phyloP scores from a whole-genome alignment of 176 grass and related monocot species.

The Juncus effusus region DNA sequence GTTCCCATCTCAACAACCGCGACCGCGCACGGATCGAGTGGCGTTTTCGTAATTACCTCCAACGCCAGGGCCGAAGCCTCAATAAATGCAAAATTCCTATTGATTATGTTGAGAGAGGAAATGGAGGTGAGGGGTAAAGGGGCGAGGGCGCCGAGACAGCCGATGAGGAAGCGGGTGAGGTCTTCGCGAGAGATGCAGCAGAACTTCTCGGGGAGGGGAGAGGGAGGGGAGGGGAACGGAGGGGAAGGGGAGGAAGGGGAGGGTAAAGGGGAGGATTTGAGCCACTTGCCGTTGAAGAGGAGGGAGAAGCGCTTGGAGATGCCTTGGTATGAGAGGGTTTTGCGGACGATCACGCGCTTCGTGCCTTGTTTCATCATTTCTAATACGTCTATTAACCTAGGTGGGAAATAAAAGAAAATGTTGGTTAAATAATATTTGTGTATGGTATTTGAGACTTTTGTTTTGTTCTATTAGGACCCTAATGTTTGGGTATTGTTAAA shows the following conservation, averaged over 20 bases:
- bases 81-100: slow-evolving; percentile 41
- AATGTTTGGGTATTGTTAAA: neutral
- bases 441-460: neutral
- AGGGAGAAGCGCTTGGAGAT: slow-evolving; percentile 80
- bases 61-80: slow-evolving; percentile 59
- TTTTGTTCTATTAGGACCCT: too few relatives aligned
- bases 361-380: slow-evolving; percentile 94
- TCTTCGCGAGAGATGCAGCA: slow-evolving; percentile 91
- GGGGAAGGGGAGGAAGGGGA: slow-evolving; percentile 38
- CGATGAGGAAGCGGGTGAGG: slow-evolving; percentile 78
- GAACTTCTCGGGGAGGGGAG: slow-evolving; percentile 43
- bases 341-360: slow-evolving; percentile 81
- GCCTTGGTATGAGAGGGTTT: slow-evolving; percentile 68
- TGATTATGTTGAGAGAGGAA: slow-evolving; percentile 66
- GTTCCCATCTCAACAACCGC: slow-evolving; percentile 59
- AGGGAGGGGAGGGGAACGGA: slow-evolving; percentile 19
- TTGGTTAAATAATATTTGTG: neutral
- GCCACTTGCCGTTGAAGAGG: slow-evolving; percentile 84
- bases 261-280: slow-evolving; percentile 52
- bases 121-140: slow-evolving; percentile 76
- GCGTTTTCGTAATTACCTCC: slow-evolving; percentile 60
- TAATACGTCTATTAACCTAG: slow-evolving; percentile 87
- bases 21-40: slow-evolving; percentile 55
- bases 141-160: slow-evolving; percentile 84
- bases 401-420: slow-evolving; percentile 11